These are phyloP conservation scores for Ganoderma resinaceum DNA, from an alignment of 1,284 basidiomycete genomes.

Conservation along the genomic window DNA sequence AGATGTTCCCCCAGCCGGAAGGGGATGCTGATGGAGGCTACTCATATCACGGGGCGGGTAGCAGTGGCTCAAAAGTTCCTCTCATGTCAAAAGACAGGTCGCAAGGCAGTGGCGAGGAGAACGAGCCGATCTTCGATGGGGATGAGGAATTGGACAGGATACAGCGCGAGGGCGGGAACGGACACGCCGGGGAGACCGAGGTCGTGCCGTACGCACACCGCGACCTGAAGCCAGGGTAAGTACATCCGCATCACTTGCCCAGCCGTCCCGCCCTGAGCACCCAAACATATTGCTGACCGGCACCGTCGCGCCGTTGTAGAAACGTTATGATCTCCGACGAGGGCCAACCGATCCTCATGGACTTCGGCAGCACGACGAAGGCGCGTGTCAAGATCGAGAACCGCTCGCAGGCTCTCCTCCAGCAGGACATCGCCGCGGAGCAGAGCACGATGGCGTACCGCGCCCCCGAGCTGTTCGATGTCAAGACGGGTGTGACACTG, in stretches of 20 bases:
- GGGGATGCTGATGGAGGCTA: slow-evolving; percentile 75
- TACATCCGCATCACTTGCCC: slow-evolving; percentile 46
- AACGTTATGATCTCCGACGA: slow-evolving; percentile 98
- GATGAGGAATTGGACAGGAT: slow-evolving; percentile 69
- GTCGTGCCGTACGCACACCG: slow-evolving; percentile 94
- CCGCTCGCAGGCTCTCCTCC: slow-evolving; percentile 85
- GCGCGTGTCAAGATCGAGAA: slow-evolving; percentile 83
- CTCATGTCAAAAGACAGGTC: slow-evolving; percentile 57
- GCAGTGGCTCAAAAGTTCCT: slow-evolving; percentile 50
- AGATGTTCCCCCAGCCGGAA: slow-evolving; percentile 74
- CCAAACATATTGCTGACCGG: slow-evolving; percentile 1
- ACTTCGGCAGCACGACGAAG: slow-evolving; percentile 91
- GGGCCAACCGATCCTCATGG: slow-evolving; percentile 94
- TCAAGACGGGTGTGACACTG: slow-evolving; percentile 87
- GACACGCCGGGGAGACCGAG: slow-evolving; percentile 51
- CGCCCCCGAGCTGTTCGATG: slow-evolving; percentile 94
- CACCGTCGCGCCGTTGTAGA: slow-evolving; percentile 51
- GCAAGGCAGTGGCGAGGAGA: slow-evolving; percentile 41
- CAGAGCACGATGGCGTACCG: slow-evolving; percentile 97
- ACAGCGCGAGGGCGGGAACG: slow-evolving; percentile 32
- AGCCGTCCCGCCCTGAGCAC: background rate
- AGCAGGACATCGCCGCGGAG: slow-evolving; percentile 95
- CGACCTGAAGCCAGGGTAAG: slow-evolving; percentile 97
- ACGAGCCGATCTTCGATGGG: slow-evolving; percentile 76
- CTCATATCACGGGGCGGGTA: slow-evolving; percentile 65